Evolutionary conservation across 306 rosid genomes (phyloP), one percentile per base, ranked within the genome.

Genomic region (Phaseolus lunatus): DNA sequence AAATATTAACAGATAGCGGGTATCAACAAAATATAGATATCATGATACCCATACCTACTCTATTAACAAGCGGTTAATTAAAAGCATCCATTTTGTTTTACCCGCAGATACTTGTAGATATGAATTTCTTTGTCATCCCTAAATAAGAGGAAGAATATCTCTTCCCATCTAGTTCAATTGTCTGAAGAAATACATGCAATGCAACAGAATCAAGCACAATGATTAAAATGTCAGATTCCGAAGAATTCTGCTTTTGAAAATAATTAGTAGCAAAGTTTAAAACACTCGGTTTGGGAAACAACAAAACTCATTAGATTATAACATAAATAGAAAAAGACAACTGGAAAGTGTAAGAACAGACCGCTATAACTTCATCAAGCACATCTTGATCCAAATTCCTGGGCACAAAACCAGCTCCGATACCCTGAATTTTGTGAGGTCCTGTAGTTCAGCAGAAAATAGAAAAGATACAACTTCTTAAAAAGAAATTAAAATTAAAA

Each of bases 391-490:
- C 87, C 88, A 90, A 88, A 89, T 95, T 95, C 85, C 96, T 58
- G 26, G 97, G 99, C 62, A 95, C 91, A 87, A 95, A 95, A 77
- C 99, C 99, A 87, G 99, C 99, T 67, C 99, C 99, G 79, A 95
- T 90, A 31, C 99, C 99, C 86, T 95, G 99, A 90, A 95, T 95
- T 85, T 95, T 95, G 90, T 95, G 99, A 76, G 99, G 97, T 77
- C 99, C 99, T 95, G 91, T 59, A 62, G 47, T 85, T 82, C 33
- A 33, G 70, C 45, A 54, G 70, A 57, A 67, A 72, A 24, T 18
- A 50, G 79, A 18, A 35, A 74, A 62, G 61, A 73, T 58, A 65
- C 44, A 80, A 87, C 41, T 53, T 18, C 39, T 23, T 11, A 31
- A 31, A 9, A 13, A 43, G 45, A 48, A 18, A 39, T 2, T 20